Base-by-base conservation (phyloP, 768 basidiomycete species). In the Pholiota molesta region DNA sequence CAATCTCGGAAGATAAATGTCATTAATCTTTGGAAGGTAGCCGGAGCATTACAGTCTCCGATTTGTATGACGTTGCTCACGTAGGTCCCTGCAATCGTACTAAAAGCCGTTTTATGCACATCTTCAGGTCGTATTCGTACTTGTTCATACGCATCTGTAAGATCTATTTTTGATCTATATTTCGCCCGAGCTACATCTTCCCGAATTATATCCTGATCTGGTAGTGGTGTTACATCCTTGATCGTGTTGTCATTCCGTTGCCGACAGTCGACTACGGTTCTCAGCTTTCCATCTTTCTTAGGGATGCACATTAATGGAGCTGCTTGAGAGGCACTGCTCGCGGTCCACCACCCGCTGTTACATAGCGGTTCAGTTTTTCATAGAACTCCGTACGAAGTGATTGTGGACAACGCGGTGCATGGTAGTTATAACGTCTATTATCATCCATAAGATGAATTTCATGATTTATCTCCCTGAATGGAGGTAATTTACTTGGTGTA, bases 1-100 rank as follows among this genome's bases (percentile, higher is more conserved):
- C 66, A 53, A 0, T 78, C 72, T 1, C 71, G 61, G 51, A 84
- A 80, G n/a, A 82, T 72, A 2, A 60, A 29, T 0, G 72, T 81
- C 76, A 83, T 81, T 0, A 84, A 62, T 0, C 73, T 40, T 57
- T 85, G 83, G 57, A 81, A 85, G 0, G 81, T 85, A 0, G 78
- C 69, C 0, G 78, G 80, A 0, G 77, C 76, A 62, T 84, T 83
- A 51, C 78, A 79, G 55, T 84, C 76, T 0, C 79, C 80, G 45
- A 78, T 75, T 59, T 79, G 83, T 74, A 80, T 76, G 1, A 78
- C 76, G 3, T 67, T 59, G 23, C 79, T 80, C 0, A 77, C 33
- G 60, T 76, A 78, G 0, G 76, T 79, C 0, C 82, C 79, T 35
- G 69, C 67, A 0, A 73, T 68, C 0, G 77, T 83, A 0, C 77